Evolutionary conservation across 2,329 filamentous ascomycete species (phyloP).

Genomic region (Cyphellophora attinorum): DNA sequence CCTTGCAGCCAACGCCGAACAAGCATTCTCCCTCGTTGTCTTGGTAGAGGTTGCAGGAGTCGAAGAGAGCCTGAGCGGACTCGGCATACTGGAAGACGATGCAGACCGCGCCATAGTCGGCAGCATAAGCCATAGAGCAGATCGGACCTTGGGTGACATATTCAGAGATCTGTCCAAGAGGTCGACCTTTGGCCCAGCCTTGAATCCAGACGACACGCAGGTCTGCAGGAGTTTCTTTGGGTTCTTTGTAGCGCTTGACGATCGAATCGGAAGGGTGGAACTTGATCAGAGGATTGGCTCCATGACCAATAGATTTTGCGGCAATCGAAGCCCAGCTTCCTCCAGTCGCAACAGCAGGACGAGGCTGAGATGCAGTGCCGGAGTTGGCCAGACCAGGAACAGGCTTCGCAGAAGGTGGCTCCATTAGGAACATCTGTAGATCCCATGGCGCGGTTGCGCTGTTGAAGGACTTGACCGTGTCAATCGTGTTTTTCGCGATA

Average conservation of each 20-base stretch:
- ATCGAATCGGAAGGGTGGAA: slow-evolving; percentile 16
- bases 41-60: slow-evolving; percentile 21
- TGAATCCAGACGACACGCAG: slow-evolving; percentile 19
- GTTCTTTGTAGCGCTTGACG: slow-evolving; percentile 1
- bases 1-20: slow-evolving; percentile 23
- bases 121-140: slow-evolving; percentile 26
- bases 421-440: slow-evolving; percentile 18
- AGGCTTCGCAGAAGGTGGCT: slow-evolving; percentile 1
- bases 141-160: slow-evolving; percentile 30
- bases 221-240: slow-evolving; percentile 10
- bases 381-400: neutral
- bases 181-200: slow-evolving; percentile 12
- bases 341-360: slow-evolving; percentile 4
- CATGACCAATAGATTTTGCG: slow-evolving; percentile 14
- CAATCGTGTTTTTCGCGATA: slow-evolving; percentile 24
- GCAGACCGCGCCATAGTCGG: slow-evolving; percentile 21
- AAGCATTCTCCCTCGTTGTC: slow-evolving; percentile 22
- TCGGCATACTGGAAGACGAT: slow-evolving; percentile 29
- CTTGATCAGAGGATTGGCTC: slow-evolving; percentile 18
- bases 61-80: slow-evolving; percentile 26
- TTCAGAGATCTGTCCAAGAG: slow-evolving; percentile 21
- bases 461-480: slow-evolving; percentile 25
- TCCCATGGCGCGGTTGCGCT: slow-evolving; percentile 21
- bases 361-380: slow-evolving; percentile 6
- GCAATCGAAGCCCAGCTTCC: slow-evolving; percentile 20